Evolutionary conservation across 2,329 filamentous ascomycete species (phyloP), one percentile per base, ranked within the genome.

Genomic region (Hortaea sp.): DNA sequence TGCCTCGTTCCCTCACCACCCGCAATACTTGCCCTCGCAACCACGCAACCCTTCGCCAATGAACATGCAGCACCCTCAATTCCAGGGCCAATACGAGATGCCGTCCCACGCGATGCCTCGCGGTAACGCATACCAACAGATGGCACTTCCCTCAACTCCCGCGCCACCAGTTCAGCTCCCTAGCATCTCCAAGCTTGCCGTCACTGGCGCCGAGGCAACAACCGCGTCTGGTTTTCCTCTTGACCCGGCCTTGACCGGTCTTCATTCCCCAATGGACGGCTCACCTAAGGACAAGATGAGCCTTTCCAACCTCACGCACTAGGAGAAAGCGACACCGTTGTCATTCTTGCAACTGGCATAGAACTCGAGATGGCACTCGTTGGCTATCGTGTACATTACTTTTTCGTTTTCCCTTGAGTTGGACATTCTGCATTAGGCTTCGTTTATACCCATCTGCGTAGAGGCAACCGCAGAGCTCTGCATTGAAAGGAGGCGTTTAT

Each of bases 211-310:
- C 29, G 39, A 49, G 11, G 20, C 11, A 12, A 34, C 30, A 7
- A 6, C 13, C 9, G 13, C 31, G 6, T 10, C 44, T 37, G 32
- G 31, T 11, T 41, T 49, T 28, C 43, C 39, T 30, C 37, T 47
- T 29, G 47, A 52, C 12, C 46, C 44, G 35, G 50, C 49, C 43
- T 48, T 43, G 43, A 42, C 34, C 42, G 51, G 46, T 20, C 42
- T 56, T 31, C 48, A 54, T 29, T 51, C 59, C 44, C 57, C 48
- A 52, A 9, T 55, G 58, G 6, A 51, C 10, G 63, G 56, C 46
- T 65, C 63, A 32, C 63, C 63, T 27, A 59, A 59, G 53, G 61
- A 64, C 47, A 64, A 64, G 56, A 66, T 66, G 63, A 63, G 61
- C 51, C 53, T 66, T 13, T 64, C 63, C 11, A 63, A 64, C 45